These are phyloP conservation scores for Colletotrichum tanaceti DNA, from an alignment of 2,329 filamentous ascomycete species.

Conservation along the genomic window DNA sequence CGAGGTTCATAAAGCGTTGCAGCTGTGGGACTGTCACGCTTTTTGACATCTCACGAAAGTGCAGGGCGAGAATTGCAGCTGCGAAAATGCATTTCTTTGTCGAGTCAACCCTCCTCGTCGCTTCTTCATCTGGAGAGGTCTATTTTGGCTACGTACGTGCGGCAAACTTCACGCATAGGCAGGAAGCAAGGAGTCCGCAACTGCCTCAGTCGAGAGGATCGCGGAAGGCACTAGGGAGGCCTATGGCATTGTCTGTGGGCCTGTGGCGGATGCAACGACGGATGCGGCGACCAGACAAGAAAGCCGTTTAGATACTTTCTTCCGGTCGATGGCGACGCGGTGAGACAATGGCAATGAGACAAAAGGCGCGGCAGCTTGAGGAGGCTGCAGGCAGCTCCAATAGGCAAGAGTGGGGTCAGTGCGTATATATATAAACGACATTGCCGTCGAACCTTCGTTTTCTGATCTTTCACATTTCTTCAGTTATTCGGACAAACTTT, in stretches of 20 bases:
- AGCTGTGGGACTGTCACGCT: slow-evolving; percentile 3
- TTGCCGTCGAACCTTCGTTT: neutral
- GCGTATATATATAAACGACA: neutral
- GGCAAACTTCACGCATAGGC: slow-evolving; percentile 7
- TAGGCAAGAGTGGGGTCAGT: neutral
- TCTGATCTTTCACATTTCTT: neutral
- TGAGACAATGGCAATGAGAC: slow-evolving; percentile 22
- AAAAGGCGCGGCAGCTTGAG: neutral
- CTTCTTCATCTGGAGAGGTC: slow-evolving; percentile 31
- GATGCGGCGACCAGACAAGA: slow-evolving; percentile 14
- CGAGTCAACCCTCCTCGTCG: slow-evolving; percentile 24
- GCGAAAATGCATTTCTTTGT: slow-evolving; percentile 31
- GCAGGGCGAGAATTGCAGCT: slow-evolving; percentile 18
- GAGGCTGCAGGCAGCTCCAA: neutral
- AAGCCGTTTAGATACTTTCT: slow-evolving; percentile 27
- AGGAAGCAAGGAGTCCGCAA: slow-evolving; percentile 23
- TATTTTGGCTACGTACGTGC: slow-evolving; percentile 23
- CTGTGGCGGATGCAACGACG: slow-evolving; percentile 7
- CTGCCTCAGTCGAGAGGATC: neutral
- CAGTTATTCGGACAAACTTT: neutral
- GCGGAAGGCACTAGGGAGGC: slow-evolving; percentile 7
- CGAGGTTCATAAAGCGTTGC: neutral
- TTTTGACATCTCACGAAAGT: slow-evolving; percentile 37
- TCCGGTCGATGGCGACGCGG: slow-evolving; percentile 18
- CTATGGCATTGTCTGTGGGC: slow-evolving; percentile 30